A percentile compares a stretch with the other conserved stretches of the same genome.
Evolutionary conservation across 129 eudicot species (phyloP).

Genomic region (Chrysanthemum makinoi): DNA sequence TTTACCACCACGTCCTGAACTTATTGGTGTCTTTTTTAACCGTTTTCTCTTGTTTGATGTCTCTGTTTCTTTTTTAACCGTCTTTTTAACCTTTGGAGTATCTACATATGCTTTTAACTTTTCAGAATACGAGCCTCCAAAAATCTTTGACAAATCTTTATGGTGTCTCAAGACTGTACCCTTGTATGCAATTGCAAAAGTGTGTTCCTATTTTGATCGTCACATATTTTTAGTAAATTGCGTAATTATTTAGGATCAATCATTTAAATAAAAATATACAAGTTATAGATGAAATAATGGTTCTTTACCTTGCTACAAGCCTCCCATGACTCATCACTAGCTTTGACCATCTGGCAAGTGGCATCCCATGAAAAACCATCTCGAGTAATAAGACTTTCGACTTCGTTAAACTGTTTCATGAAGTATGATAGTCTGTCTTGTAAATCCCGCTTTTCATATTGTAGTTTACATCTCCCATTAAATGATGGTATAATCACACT

Average conservation of each 20-base stretch:
- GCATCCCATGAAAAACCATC: slow-evolving; percentile 49
- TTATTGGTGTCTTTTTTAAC: slow-evolving; percentile 8
- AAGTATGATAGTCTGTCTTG: slow-evolving; percentile 33
- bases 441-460: slow-evolving; percentile 27
- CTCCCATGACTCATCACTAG: slow-evolving; percentile 45
- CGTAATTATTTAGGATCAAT: neutral
- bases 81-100: slow-evolving; percentile 8
- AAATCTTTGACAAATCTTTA: slow-evolving; percentile 29
- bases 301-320: slow-evolving; percentile 40
- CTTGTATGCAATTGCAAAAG: slow-evolving; percentile 35
- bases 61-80: slow-evolving; percentile 23
- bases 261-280: neutral
- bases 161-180: slow-evolving; percentile 34
- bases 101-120: slow-evolving; percentile 16
- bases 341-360: slow-evolving; percentile 35
- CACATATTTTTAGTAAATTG: slow-evolving; percentile 1
- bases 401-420: slow-evolving; percentile 42
- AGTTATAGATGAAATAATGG: neutral
- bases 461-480: slow-evolving; percentile 36
- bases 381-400: slow-evolving; percentile 34
- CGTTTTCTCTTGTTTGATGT: slow-evolving; percentile 34
- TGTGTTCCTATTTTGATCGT: slow-evolving; percentile 39
- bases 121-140: slow-evolving; percentile 26
- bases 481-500: slow-evolving; percentile 29
- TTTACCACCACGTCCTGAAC: slow-evolving; percentile 29